Evolutionary conservation across 2,329 filamentous ascomycete genomes (phyloP).

Genomic region (Colletotrichum orbiculare): DNA sequence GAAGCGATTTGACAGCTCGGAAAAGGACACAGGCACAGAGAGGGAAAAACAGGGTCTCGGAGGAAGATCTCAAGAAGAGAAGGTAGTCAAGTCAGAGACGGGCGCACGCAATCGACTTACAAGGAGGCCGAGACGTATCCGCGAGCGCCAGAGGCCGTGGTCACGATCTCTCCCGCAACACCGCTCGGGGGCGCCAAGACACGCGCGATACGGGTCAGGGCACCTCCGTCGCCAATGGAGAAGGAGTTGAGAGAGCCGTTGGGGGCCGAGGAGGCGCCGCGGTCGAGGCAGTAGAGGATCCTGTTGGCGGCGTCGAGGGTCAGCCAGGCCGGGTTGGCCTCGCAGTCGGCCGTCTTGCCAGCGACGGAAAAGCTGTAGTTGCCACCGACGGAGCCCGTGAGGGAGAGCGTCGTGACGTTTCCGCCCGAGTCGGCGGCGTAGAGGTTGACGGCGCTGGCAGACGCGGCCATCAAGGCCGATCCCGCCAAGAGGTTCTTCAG

Average conservation of each 20-base stretch:
- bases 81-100: background rate
- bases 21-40: background rate
- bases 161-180: slow-evolving; percentile 38
- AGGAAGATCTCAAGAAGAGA: background rate
- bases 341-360: slow-evolving; percentile 35
- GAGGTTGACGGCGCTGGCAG: slow-evolving; percentile 36
- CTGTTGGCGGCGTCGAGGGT: slow-evolving; percentile 34
- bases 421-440: slow-evolving; percentile 38
- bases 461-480: slow-evolving; percentile 18
- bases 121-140: slow-evolving; percentile 38
- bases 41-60: background rate
- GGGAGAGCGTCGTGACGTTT: slow-evolving; percentile 37
- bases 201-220: slow-evolving; percentile 36
- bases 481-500: slow-evolving; percentile 26
- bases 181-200: slow-evolving; percentile 35
- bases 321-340: slow-evolving; percentile 35
- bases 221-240: slow-evolving; percentile 34
- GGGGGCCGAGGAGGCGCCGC: slow-evolving; percentile 23
- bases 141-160: slow-evolving; percentile 33
- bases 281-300: slow-evolving; percentile 35
- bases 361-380: slow-evolving; percentile 35
- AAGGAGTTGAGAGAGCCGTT: slow-evolving; percentile 37
- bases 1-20: background rate
- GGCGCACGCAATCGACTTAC: slow-evolving; percentile 22
- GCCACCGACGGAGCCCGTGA: slow-evolving; percentile 22